Evolutionary conservation across 2,329 filamentous ascomycete genomes (phyloP), one percentile per base, ranked within the genome.

Genomic region (Aspergillus eucalypticola): DNA sequence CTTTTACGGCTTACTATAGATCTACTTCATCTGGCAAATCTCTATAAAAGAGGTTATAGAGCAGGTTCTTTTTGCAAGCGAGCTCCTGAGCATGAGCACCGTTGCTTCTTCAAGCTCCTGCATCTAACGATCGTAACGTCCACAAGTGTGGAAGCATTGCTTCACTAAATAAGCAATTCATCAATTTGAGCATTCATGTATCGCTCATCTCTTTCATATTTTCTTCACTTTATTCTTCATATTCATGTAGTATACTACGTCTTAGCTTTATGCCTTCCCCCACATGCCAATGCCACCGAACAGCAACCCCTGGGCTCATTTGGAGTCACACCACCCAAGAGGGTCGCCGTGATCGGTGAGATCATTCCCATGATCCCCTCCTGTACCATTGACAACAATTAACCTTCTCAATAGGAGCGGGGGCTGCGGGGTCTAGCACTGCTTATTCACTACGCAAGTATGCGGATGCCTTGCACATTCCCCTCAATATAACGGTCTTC

Each of bases 401-500:
- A 19, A 35, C 44, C 52, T 64, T 64, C 42, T 67, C 56, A 21
- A 38, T 64, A 96, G 94, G 95, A 63, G 94, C 94, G 67, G 95
- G 95, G 50, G 89, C 95, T 46, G 94, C 87, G 29, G 95, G 95
- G 29, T 87, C 95, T 4, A 96, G 93, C 2, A 82, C 92, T 2
- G 93, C 95, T 0, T 96, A 95, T 75, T 87, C 94, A 70, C 81
- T 99, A 50, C 83, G 84, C 41, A 86, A 89, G 69, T 93, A 88
- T 74, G 89, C 91, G 21, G 77, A 84, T 3, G 77, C 85, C 60
- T 81, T 79, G 23, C 74, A 82, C n/a, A 75, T 90, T 17, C 78
- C 82, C 2, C 72, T 94, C 60, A 90, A 96, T 66, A 89, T 98
- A 68, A 96, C 92, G 21, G 81, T 99, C 27, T 97, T 94, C 73